A percentile compares a stretch with the other conserved stretches of the same genome.
phyloP scores from a whole-genome alignment of 2,329 filamentous ascomycete species.

The Cryoendolithus antarcticus region DNA sequence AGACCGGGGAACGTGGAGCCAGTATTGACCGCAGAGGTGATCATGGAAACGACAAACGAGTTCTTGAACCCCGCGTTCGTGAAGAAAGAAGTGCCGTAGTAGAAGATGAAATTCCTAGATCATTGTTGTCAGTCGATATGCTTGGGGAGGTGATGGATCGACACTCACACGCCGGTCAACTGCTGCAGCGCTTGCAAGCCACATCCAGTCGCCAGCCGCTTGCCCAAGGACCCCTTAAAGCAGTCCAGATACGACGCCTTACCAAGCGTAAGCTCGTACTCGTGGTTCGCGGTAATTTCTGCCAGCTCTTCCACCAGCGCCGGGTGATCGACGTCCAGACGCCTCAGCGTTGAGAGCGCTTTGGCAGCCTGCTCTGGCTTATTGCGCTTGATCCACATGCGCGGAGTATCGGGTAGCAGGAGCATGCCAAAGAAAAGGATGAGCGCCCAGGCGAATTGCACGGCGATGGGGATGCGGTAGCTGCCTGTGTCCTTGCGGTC shows the following conservation, averaged over 20 bases:
- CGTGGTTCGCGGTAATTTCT: conserved; percentile 80
- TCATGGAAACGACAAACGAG: conserved; percentile 36
- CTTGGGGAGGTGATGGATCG: conserved; percentile 35
- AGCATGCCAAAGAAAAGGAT: conserved; percentile 23
- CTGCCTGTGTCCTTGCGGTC: conserved; percentile 21
- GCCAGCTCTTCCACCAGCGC: conserved; percentile 50
- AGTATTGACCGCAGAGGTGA: conserved; percentile 63
- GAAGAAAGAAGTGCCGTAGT: conserved; percentile 65
- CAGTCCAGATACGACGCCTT: conserved; percentile 51
- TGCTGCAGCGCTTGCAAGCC: conserved; percentile 68
- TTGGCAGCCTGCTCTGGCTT: conserved; percentile 21
- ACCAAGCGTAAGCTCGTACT: conserved; percentile 60
- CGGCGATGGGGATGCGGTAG: conserved; percentile 25
- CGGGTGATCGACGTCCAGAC: conserved; percentile 59
- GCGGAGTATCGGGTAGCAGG: conserved; percentile 24
- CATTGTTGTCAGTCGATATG: conserved; percentile 45
- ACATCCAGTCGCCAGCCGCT: conserved; percentile 61
- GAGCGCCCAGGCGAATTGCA: conserved; percentile 25
- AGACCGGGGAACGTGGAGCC: conserved; percentile 59
- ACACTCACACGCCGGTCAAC: conserved; percentile 41
- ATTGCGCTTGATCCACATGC: conserved; percentile 23
- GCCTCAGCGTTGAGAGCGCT: conserved; percentile 48
- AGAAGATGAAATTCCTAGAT: conserved; percentile 49
- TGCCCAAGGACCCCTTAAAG: conserved; percentile 50
- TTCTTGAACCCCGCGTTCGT: conserved; percentile 22